These are phyloP conservation scores for Ganoderma multipileum DNA, from an alignment of 1,284 basidiomycete species.

Conservation along the genomic window DNA sequence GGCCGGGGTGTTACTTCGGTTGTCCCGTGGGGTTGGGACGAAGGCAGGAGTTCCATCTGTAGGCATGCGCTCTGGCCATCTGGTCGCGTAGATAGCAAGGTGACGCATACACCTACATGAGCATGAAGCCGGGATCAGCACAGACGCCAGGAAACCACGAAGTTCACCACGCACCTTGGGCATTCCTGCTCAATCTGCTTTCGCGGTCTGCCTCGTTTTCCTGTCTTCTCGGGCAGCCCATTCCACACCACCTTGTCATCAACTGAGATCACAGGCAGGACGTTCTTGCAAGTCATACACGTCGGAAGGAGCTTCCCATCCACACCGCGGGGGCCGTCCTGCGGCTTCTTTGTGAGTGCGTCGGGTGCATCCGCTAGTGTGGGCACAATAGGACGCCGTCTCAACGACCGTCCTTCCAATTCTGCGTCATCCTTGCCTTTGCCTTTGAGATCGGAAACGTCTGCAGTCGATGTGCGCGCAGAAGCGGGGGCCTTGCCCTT, in stretches of 20 bases:
- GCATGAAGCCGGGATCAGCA: not conserved
- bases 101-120: slow-evolving; percentile 73
- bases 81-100: slow-evolving; percentile 70
- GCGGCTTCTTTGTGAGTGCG: slow-evolving; percentile 42
- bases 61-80: slow-evolving; percentile 71
- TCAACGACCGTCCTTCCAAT: slow-evolving; percentile 38
- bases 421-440: slow-evolving; percentile 34
- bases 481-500: slow-evolving; percentile 39
- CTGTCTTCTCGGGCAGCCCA: slow-evolving; percentile 55
- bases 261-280: slow-evolving; percentile 75
- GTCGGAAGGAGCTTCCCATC: slow-evolving; percentile 54
- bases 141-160: not conserved
- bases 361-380: slow-evolving; percentile 28
- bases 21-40: slow-evolving; percentile 57
- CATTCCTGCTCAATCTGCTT: slow-evolving; percentile 73
- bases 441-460: slow-evolving; percentile 30
- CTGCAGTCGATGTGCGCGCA: slow-evolving; percentile 33
- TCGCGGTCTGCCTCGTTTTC: slow-evolving; percentile 43
- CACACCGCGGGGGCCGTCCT: slow-evolving; percentile 38
- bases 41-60: slow-evolving; percentile 51
- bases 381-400: slow-evolving; percentile 32
- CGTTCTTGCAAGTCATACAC: slow-evolving; percentile 69
- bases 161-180: slow-evolving; percentile 60
- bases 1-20: slow-evolving; percentile 47
- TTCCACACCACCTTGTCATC: slow-evolving; percentile 79